phyloP scores from a whole-genome alignment of 2,329 filamentous ascomycete genomes.

The Daldinia eschscholtzii region DNA sequence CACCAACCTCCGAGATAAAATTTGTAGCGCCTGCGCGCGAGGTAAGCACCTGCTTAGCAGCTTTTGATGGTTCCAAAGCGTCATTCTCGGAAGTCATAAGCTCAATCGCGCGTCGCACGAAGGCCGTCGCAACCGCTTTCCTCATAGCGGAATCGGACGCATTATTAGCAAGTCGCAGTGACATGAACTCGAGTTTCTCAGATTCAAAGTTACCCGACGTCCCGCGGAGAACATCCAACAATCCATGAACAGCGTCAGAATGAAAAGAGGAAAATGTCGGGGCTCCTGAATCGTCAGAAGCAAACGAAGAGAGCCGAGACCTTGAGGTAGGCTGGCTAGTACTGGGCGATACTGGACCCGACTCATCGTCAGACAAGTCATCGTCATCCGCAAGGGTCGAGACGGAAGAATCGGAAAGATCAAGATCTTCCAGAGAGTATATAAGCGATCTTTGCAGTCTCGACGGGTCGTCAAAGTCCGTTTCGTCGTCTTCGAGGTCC shows the following conservation, averaged over 20 bases:
- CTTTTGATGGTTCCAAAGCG: conserved; percentile 70
- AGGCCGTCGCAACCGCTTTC: conserved; percentile 85
- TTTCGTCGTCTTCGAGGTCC: conserved; percentile 63
- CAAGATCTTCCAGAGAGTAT: conserved; percentile 66
- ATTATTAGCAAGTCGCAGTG: conserved; percentile 89
- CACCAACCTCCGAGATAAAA: conserved; percentile 71
- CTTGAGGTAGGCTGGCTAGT: conserved; percentile 72
- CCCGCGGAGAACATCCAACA: conserved; percentile 86
- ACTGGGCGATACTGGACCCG: conserved; percentile 67
- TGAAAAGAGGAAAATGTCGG: conserved; percentile 76
- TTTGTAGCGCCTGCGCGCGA: conserved; percentile 65
- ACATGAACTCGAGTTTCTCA: conserved; percentile 89
- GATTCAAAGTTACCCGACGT: conserved; percentile 83
- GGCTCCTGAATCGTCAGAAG: conserved; percentile 77
- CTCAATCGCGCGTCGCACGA: conserved; percentile 83
- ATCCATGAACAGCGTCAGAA: conserved; percentile 84
- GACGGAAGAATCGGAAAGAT: conserved; percentile 67
- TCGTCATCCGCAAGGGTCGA: conserved; percentile 73
- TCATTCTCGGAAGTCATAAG: conserved; percentile 64
- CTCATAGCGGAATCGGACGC: conserved; percentile 91
- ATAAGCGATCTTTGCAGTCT: conserved; percentile 68
- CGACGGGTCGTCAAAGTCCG: conserved; percentile 64
- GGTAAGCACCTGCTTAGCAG: conserved; percentile 72
- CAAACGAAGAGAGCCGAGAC: conserved; percentile 77
- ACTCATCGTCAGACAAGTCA: conserved; percentile 74